Evolutionary conservation across 176 grass and related monocot genomes (phyloP).

Genomic region (Ensete ventricosum): DNA sequence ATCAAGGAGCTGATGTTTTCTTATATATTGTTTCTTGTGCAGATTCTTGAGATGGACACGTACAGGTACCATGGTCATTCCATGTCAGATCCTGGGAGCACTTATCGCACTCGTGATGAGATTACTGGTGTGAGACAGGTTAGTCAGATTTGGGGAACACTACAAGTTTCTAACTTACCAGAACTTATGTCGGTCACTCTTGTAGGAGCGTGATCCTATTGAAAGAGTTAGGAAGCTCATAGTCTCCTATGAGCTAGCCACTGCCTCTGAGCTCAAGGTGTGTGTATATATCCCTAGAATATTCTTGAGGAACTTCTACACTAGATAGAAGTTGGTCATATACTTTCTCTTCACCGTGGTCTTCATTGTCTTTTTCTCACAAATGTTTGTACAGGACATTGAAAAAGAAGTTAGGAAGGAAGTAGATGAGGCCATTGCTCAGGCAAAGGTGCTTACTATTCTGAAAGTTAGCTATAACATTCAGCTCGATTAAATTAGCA

Average conservation of each 20-base stretch:
- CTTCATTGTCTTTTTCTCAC: not conserved
- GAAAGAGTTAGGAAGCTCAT: conserved; percentile 81
- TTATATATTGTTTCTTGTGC: conserved; percentile 4
- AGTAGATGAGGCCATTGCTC: conserved; percentile 66
- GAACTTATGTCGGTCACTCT: not conserved
- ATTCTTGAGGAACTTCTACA: not conserved
- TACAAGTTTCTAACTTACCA: not conserved
- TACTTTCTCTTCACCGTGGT: not conserved
- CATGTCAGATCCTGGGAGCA: conserved; percentile 91
- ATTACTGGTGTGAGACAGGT: conserved; percentile 78
- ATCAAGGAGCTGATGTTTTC: not conserved
- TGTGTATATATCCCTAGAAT: not conserved
- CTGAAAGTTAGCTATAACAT: not conserved
- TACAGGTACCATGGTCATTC: conserved; percentile 95
- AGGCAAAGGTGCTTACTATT: conserved; percentile 52
- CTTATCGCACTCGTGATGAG: conserved; percentile 70
- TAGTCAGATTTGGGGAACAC: not conserved
- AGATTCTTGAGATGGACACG: conserved; percentile 99
- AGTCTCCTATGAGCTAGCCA: conserved; percentile 54
- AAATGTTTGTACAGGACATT: conserved; percentile 43
- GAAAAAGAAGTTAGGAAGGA: conserved; percentile 86
- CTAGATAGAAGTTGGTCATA: not conserved
- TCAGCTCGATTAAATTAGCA: not conserved
- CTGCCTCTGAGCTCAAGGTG: conserved; percentile 75
- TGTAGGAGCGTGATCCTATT: conserved; percentile 82